phyloP scores from a whole-genome alignment of 2,329 filamentous ascomycete genomes.

The Trematosphaeria pertusa region DNA sequence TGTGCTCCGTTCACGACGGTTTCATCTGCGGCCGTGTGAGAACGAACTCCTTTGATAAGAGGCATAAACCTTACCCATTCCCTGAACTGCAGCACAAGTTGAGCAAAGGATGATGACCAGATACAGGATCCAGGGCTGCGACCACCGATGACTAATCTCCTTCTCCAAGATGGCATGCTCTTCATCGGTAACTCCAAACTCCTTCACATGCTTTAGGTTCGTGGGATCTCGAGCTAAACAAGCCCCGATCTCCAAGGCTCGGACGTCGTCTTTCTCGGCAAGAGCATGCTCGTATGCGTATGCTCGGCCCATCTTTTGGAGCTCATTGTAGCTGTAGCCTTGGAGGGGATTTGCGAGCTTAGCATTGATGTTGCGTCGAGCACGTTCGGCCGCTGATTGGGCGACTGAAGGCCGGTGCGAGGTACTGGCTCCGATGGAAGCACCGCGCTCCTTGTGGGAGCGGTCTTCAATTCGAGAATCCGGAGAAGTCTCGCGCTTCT shows the following conservation, averaged over 20 bases:
- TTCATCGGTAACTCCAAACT: slow-evolving; percentile 59
- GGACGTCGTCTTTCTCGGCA: slow-evolving; percentile 36
- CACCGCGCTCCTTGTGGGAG: slow-evolving; percentile 11
- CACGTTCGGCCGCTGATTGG: slow-evolving; percentile 46
- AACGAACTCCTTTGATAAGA: no score
- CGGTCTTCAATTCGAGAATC: slow-evolving; percentile 21
- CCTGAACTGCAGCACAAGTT: slow-evolving; percentile 70
- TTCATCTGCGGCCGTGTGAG: slow-evolving; percentile 58
- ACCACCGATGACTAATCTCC: slow-evolving; percentile 71
- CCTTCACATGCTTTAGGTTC: slow-evolving; percentile 18
- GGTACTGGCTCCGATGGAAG: background rate
- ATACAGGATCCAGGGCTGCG: slow-evolving; percentile 68
- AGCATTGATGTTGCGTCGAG: slow-evolving; percentile 50
- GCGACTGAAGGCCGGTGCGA: slow-evolving; percentile 27
- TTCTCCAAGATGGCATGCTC: slow-evolving; percentile 64
- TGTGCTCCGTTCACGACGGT: slow-evolving; percentile 65
- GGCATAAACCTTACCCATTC: slow-evolving; percentile 61
- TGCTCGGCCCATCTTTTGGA: slow-evolving; percentile 63
- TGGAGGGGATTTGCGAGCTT: slow-evolving; percentile 63
- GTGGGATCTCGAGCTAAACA: slow-evolving; percentile 34
- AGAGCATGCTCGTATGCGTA: slow-evolving; percentile 63
- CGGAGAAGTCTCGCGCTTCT: slow-evolving; percentile 15
- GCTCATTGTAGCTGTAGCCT: slow-evolving; percentile 57
- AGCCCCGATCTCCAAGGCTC: slow-evolving; percentile 39
- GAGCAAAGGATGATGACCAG: slow-evolving; percentile 69